A percentile compares a stretch with the other conserved stretches of the same genome.
phyloP scores from a whole-genome alignment of 2,329 filamentous ascomycete species.

The Fusarium aywerte region DNA sequence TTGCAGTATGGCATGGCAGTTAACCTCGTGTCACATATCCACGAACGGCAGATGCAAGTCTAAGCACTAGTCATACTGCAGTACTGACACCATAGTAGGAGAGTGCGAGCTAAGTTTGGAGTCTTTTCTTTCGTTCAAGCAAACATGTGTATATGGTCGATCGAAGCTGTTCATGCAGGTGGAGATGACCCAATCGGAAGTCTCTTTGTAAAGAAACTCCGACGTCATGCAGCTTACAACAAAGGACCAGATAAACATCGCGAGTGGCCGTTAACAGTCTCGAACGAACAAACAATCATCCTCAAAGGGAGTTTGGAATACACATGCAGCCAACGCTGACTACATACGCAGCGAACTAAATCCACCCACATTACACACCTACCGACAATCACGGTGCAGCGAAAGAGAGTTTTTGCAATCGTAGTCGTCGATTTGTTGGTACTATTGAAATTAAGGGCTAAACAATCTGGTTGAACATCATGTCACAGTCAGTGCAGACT shows the following conservation, averaged over 20 bases:
- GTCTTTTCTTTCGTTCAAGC: no score
- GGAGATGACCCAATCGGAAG: slow-evolving; percentile 5
- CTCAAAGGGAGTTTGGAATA: neutral
- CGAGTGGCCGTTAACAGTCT: neutral
- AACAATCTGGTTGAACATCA: slow-evolving; percentile 39
- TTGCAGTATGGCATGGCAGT: slow-evolving; percentile 9
- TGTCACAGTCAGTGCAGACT: slow-evolving; percentile 19
- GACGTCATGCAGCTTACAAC: neutral
- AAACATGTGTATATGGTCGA: neutral
- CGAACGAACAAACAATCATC: neutral
- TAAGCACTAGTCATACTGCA: neutral
- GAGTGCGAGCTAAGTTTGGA: neutral
- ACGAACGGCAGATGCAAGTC: neutral
- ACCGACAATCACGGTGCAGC: neutral
- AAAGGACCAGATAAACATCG: neutral
- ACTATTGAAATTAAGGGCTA: slow-evolving; percentile 35
- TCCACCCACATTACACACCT: neutral
- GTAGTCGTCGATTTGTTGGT: slow-evolving; percentile 32
- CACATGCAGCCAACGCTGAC: neutral
- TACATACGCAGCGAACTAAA: neutral
- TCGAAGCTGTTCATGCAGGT: neutral
- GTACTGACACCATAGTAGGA: no score
- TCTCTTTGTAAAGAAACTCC: slow-evolving; percentile 23
- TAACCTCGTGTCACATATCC: neutral
- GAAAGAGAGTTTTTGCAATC: neutral